Base-by-base conservation (phyloP, 2,329 filamentous ascomycete genomes). In the Monilinia vaccinii-corymbosi region DNA sequence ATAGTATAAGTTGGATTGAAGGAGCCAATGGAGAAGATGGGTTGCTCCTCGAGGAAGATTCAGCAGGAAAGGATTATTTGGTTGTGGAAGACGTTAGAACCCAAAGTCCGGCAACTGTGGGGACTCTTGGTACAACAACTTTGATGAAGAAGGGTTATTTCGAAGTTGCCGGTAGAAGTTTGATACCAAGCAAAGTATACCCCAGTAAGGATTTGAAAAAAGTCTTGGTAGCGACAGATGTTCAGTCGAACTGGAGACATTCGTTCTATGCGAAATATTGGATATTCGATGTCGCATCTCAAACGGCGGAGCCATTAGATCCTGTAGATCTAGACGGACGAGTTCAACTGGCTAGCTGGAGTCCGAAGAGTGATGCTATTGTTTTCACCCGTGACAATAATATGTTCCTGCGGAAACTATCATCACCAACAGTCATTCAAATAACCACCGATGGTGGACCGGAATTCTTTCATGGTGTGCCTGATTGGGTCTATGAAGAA, bases 331-430 rank as follows among this genome's bases (percentile, higher is more conserved):
- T 82, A 1, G 74, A 83, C 14, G 83, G 80, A 21, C 80, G 83
- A 50, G 79, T 97, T 28, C 92, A 97, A 74, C 79, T 96, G 58
- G 94, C 93, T 9, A 84, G 83, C 36, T 97, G 93, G 92, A 95
- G 90, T 60, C 94, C 94, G 0, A 81, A 84, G 56, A 92, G 91
- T 65, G 85, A 97, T 72, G 87, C 91, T 1, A 75, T 99, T 4
- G 88, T 90, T n/a, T 99, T 93, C 72, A 95, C 92, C 1, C 80
- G 87, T 65, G 81, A 91, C 63, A 97, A 99, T 75, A 96, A 99
- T 72, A 77, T 99, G 68, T 97, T 85, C 71, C 76, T 97, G 48
- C 86, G 94, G 56, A 84, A 84, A 57, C 68, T 89, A 34, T 75
- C 79, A 4, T 69, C 69, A 1, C 48, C 61, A 8, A 71, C 58